Evolutionary conservation across 1,284 basidiomycete species (phyloP), one percentile per base, ranked within the genome.

Genomic region (Moesziomyces sp.): DNA sequence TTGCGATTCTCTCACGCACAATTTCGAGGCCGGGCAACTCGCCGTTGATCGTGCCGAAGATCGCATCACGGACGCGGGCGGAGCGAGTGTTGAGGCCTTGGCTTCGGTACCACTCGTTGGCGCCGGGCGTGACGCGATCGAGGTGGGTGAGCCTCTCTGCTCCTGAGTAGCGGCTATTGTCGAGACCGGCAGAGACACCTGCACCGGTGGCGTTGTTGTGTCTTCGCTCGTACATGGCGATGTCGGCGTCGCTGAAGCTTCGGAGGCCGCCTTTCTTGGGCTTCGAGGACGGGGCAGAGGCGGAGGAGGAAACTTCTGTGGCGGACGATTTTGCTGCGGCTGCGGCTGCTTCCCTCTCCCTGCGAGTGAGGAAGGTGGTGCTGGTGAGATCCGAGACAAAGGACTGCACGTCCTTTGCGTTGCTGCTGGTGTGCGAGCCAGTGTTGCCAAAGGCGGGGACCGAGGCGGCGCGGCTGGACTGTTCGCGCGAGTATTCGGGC

Each of bases 41-140:
- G 16, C 80, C 81, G 16, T 66, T 79, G 47, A 83, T 65, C 4
- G 82, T 84, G 47, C 82, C 82, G 52, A 83, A 84, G 53, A 84
- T 78, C 49, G 82, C 82, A 48, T 84, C 82, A 26, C 82, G 73
- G 23, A 84, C 74, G 47, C 77, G 63, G 11, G 81, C 77, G 38
- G 75, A 75, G 28, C 81, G 40, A 10, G 57, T 30, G 53, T 74
- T 67, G 30, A 74, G 72, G 28, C 55, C 67, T 49, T 74, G 72
- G 42, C 56, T 70, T 38, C 63, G 58, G 59, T 74, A 74, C 72
- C 72, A 74, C 30, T 66, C 61, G 59, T 66, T 74, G 46, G n/a
- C 57, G 19, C 72, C 72, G 38, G 72, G 72, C 13, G 54, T 60
- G 50, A 60, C 52, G 40, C 72, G 67, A 16, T 70, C 57, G 53